These are phyloP conservation scores for Suillus fuscotomentosus DNA, from an alignment of 768 basidiomycete species.

Conservation along the genomic window DNA sequence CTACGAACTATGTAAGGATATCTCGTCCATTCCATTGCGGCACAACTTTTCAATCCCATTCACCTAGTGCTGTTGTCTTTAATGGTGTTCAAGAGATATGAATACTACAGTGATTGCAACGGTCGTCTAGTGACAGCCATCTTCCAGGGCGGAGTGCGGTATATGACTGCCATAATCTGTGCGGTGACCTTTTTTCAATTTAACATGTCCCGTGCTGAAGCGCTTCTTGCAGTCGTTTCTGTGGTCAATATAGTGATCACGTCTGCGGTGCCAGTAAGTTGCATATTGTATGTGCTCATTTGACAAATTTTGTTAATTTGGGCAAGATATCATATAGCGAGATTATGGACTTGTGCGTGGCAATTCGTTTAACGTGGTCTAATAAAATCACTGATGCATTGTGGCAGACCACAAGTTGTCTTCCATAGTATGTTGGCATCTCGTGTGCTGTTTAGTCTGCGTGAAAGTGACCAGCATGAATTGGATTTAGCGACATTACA, in stretches of 20 bases:
- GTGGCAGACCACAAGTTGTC: neutral
- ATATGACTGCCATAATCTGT: slow-evolving; percentile 1
- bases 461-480: neutral
- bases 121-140: neutral
- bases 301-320: neutral
- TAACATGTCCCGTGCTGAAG: neutral
- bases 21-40: neutral
- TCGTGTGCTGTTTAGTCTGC: neutral
- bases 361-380: neutral
- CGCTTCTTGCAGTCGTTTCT: neutral
- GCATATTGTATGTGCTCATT: neutral
- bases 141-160: neutral
- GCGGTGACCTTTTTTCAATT: neutral
- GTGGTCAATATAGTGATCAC: neutral
- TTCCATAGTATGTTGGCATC: slow-evolving; percentile 1
- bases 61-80: neutral
- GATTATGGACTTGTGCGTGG: neutral
- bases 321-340: neutral
- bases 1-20: neutral
- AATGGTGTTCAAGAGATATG: neutral
- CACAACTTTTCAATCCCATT: too few species aligned
- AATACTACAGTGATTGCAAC: neutral
- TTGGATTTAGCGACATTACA: too few species aligned
- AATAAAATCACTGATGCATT: neutral
- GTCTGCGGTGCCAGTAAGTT: neutral